A percentile compares a stretch with the other conserved stretches of the same genome.
Conservation (phyloP, 192 early-diverging fungal species). For the Bifiguratus adelaidae region DNA sequence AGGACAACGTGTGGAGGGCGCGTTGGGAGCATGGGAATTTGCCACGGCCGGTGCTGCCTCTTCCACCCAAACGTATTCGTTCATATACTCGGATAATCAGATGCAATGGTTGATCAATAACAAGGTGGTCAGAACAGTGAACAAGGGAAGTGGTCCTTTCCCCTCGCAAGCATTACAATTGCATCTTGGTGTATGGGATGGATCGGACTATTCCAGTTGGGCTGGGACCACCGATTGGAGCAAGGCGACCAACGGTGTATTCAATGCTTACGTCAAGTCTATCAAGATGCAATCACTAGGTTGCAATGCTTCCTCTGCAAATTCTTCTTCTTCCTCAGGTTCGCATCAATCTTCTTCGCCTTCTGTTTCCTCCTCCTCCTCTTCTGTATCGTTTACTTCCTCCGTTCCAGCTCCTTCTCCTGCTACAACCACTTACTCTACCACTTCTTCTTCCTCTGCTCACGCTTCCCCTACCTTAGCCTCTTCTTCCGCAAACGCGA, state of each 20-base stretch:
- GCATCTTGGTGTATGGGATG: background rate
- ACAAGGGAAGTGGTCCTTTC: conserved; percentile 16
- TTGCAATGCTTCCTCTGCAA: no score
- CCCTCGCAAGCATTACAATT: background rate
- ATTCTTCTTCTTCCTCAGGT: no score
- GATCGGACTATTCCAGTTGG: background rate
- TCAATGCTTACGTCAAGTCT: no score
- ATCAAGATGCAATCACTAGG: no score
- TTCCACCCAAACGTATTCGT: conserved; percentile 34
- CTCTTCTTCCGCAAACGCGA: no score
- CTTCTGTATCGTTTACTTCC: no score
- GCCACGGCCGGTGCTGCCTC: conserved; percentile 26
- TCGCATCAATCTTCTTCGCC: no score
- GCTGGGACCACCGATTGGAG: no score
- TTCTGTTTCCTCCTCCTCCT: no score
- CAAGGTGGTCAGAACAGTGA: conserved; percentile 29
- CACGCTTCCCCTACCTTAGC: background rate
- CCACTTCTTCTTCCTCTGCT: background rate
- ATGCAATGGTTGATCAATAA: conserved; percentile 48
- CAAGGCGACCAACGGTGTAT: no score
- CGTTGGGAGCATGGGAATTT: conserved; percentile 19
- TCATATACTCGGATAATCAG: conserved; percentile 36
- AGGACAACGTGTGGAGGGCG: conserved; percentile 24
- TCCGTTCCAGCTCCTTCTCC: background rate
- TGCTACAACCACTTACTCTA: background rate